Conservation (phyloP, 306 rosid genomes). For the Vigna reflexopilosa region DNA sequence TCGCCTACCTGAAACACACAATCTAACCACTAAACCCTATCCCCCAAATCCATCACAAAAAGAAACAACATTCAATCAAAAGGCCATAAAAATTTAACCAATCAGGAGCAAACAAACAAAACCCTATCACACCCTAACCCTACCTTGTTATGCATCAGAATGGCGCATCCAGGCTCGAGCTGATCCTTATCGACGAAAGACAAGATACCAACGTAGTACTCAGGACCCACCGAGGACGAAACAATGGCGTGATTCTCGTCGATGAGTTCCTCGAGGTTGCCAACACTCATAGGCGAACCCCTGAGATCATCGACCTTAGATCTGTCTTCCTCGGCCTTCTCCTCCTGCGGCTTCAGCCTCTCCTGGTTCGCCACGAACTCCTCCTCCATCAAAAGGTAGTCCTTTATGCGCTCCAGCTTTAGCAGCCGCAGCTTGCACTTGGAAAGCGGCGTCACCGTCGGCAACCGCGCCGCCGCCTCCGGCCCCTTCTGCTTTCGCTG, state of each 20-base stretch:
- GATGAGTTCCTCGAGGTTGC: constrained; percentile 88
- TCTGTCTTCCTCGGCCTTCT: constrained; percentile 97
- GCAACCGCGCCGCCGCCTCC: constrained; percentile 91
- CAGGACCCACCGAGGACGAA: constrained; percentile 97
- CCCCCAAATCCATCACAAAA: constrained; percentile 7
- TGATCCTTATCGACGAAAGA: constrained; percentile 98
- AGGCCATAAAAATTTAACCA: background rate
- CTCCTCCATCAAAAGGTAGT: constrained; percentile 91
- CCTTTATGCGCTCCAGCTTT: constrained; percentile 95
- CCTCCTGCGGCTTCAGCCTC: constrained; percentile 94
- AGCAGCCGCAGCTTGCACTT: constrained; percentile 88
- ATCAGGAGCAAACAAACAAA: background rate
- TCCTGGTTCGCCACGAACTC: constrained; percentile 96
- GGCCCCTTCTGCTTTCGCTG: constrained; percentile 98
- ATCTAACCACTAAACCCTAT: constrained; percentile 34
- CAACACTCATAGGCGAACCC: constrained; percentile 98
- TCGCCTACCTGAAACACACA: background rate
- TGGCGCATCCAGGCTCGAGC: constrained; percentile 95
- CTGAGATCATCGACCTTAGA: constrained; percentile 97
- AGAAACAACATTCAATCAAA: background rate
- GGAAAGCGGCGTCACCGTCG: constrained; percentile 88
- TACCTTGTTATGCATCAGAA: constrained; percentile 98
- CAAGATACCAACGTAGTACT: constrained; percentile 89
- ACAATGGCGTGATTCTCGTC: constrained; percentile 98
- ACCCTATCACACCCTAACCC: constrained; percentile 16